A percentile compares a stretch with the other conserved stretches of the same genome.
Evolutionary conservation across 306 rosid genomes (phyloP).

Genomic region (Dalbergia cochinchinensis): DNA sequence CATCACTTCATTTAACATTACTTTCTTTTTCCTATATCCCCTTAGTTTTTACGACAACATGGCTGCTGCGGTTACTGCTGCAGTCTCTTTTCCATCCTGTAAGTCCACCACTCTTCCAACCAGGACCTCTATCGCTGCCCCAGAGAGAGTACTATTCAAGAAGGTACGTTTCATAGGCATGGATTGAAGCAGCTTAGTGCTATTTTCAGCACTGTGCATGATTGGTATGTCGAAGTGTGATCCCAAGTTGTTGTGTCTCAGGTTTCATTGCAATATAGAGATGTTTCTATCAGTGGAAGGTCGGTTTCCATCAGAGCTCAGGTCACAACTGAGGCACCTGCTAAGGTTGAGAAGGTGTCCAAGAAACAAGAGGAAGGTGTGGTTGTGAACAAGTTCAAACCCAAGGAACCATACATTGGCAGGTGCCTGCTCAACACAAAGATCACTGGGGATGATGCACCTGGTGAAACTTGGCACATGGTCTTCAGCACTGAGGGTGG

Average conservation of each 20-base stretch:
- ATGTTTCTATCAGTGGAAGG: conserved; percentile 63
- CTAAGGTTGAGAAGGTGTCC: conserved; percentile 76
- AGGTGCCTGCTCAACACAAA: conserved; percentile 89
- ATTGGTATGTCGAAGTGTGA: conserved; percentile 1
- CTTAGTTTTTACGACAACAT: conserved; percentile 50
- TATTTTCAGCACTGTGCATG: background rate
- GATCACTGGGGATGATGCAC: conserved; percentile 99
- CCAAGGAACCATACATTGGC: conserved; percentile 81
- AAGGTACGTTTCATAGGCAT: conserved; percentile 57
- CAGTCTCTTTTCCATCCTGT: conserved; percentile 85
- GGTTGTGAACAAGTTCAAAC: conserved; percentile 82
- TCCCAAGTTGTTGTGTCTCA: conserved; percentile 40
- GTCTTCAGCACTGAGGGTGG: conserved; percentile 96
- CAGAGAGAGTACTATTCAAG: conserved; percentile 69
- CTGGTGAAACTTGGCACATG: conserved; percentile 99
- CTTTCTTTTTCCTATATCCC: background rate
- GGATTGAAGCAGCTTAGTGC: background rate
- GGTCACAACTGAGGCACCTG: conserved; percentile 87
- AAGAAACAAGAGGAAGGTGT: conserved; percentile 95
- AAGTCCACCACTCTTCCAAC: conserved; percentile 70
- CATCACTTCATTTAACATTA: conserved; percentile 38
- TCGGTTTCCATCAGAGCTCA: conserved; percentile 77
- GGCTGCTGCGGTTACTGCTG: conserved; percentile 92
- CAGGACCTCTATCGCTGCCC: conserved; percentile 60
- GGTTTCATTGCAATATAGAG: conserved; percentile 65